A percentile compares a stretch with the other conserved stretches of the same genome.
phyloP scores from a whole-genome alignment of 2,329 filamentous ascomycete genomes.

The Xenoacremonium recifei region DNA sequence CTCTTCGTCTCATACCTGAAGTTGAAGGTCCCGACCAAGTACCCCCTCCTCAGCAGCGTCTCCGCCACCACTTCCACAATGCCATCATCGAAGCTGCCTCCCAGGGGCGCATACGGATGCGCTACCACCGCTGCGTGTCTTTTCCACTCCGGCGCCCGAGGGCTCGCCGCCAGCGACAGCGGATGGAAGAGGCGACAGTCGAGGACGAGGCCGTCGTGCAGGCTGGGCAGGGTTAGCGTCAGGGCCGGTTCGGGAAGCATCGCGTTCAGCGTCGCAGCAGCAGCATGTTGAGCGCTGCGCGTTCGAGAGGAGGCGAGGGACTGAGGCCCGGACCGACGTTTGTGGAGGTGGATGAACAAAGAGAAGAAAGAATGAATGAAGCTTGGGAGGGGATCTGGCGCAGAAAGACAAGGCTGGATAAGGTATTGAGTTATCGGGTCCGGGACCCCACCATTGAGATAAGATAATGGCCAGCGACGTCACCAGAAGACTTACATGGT shows the following conservation, averaged over 20 bases:
- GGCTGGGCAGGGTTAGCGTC: constrained; percentile 77
- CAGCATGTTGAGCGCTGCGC: background rate
- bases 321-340: too few species aligned
- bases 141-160: constrained; percentile 38
- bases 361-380: too few species aligned
- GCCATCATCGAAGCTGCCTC: constrained; percentile 80
- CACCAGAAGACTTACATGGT: too few species aligned
- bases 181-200: constrained; percentile 84
- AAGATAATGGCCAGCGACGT: too few species aligned
- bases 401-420: too few species aligned
- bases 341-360: too few species aligned
- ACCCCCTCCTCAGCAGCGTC: constrained; percentile 67
- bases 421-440: too few species aligned
- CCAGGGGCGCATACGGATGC: constrained; percentile 87
- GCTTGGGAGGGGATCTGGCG: too few species aligned
- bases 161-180: constrained; percentile 36
- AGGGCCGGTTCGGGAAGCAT: constrained; percentile 59
- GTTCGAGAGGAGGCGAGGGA: too few species aligned
- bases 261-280: constrained; percentile 21
- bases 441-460: too few species aligned
- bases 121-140: constrained; percentile 66
- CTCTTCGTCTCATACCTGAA: constrained; percentile 71
- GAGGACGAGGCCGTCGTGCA: constrained; percentile 74
- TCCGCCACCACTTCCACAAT: constrained; percentile 67
- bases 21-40: constrained; percentile 84